Base-by-base conservation (phyloP, 495 filamentous ascomycete genomes). In the Wilcoxina mikolae region DNA sequence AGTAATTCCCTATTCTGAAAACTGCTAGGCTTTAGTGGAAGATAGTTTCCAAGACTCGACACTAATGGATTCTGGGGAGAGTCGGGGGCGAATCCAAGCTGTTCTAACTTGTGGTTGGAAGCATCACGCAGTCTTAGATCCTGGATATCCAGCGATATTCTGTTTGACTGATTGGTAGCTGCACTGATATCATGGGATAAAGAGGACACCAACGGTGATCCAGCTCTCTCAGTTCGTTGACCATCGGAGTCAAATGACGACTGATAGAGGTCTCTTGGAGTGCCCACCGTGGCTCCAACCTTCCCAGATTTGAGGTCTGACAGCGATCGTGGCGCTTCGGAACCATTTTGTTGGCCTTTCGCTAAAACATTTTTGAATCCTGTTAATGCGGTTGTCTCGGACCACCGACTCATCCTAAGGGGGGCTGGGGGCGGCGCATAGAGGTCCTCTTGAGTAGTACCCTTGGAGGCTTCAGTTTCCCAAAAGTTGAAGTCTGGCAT, bases 371-470 rank as follows among this genome's bases (percentile, higher is more conserved):
- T 57, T 54, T 50, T 38, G 64, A 74, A 20, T 58, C 64, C 73
- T 15, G 83, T 82, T 1, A 91, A 91, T 22, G 88, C 76, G 2
- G 91, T 96, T 18, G 91, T 95, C 69, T 91, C 89, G 3, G 90
- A 95, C 91, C 91, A 99, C 27, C 91, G 80, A 11, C 91, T 96
- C 56, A 95, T 85, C 69, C 89, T 94, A n/a, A n/a, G n/a, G n/a
- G n/a, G n/a, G n/a, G n/a, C n/a, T n/a, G n/a, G n/a, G n/a, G n/a
- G n/a, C n/a, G n/a, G n/a, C n/a, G n/a, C n/a, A n/a, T n/a, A n/a
- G n/a, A n/a, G n/a, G n/a, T n/a, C n/a, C n/a, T n/a, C n/a, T n/a
- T n/a, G n/a, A n/a, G n/a, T n/a, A n/a, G n/a, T n/a, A n/a, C n/a
- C n/a, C n/a, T n/a, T n/a, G n/a, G n/a, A n/a, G n/a, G n/a, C n/a